Percentiles rank a stretch among this genome's conserved stretches.
phyloP scores from a whole-genome alignment of 2,329 filamentous ascomycete genomes.

The Fusarium verrucosum region DNA sequence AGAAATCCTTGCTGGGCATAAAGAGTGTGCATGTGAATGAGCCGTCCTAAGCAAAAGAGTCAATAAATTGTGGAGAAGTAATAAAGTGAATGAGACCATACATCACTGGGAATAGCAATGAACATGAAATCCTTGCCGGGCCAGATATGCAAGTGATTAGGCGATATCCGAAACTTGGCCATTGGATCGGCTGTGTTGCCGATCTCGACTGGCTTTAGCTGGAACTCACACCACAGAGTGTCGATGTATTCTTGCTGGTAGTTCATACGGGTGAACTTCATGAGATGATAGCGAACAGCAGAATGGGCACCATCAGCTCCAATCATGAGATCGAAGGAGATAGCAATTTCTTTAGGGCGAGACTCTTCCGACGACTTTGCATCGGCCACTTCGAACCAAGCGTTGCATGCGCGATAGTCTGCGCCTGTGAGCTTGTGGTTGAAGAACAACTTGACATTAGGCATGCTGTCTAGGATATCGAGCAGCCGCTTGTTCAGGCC shows the following conservation, averaged over 20 bases:
- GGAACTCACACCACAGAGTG: constrained; percentile 96
- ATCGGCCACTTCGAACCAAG: constrained; percentile 81
- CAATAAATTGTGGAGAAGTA: background rate
- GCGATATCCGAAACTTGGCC: constrained; percentile 78
- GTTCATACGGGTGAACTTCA: constrained; percentile 92
- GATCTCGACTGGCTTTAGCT: constrained; percentile 67
- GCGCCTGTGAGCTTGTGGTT: constrained; percentile 92
- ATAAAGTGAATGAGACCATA: constrained; percentile 46
- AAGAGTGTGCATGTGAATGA: constrained; percentile 97
- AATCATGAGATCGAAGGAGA: constrained; percentile 91
- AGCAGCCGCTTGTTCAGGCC: constrained; percentile 85
- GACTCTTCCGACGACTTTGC: constrained; percentile 48
- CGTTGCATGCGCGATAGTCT: constrained; percentile 79
- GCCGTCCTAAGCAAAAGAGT: constrained; percentile 68
- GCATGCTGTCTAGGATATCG: constrained; percentile 81
- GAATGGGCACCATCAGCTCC: constrained; percentile 97
- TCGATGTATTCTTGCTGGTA: constrained; percentile 97
- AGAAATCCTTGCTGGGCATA: constrained; percentile 76
- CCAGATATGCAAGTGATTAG: constrained; percentile 97
- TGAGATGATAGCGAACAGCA: constrained; percentile 87
- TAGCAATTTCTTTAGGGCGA: constrained; percentile 77
- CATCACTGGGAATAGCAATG: constrained; percentile 86
- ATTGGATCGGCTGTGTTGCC: constrained; percentile 44
- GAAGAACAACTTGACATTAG: constrained; percentile 93
- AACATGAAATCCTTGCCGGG: constrained; percentile 96